Evolutionary conservation across 331 rosid genomes (phyloP), one percentile per base, ranked within the genome.

Genomic region (Acacia concinna): DNA sequence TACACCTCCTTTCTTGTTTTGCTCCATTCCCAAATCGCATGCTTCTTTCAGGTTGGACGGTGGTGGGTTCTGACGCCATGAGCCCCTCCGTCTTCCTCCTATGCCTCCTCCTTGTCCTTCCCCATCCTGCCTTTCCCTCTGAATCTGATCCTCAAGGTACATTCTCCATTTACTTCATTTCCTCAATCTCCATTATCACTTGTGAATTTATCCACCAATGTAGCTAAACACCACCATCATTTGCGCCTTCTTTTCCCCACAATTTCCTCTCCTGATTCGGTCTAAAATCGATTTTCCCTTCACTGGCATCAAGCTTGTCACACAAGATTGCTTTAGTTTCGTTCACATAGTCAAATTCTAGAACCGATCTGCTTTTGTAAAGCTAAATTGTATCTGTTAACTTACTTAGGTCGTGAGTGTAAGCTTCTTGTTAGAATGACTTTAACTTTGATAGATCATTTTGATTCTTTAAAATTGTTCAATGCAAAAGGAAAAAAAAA

Each of bases 1-100:
- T 12, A 43, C 81, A 17, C 52, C 25, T 79, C 44, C 56, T 73
- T 76, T 57, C 79, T 60, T 73, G 69, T 82, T 74, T 71, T 65
- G 73, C 71, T 74, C 10, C 81, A 9, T 82, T 87, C 75, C 78
- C 83, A 52, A 49, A 37, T 71, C 46, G 18, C 83, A 77, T 74
- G 84, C 82, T 74, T 81, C 81, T 81, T 73, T 78, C 86, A 64
- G 88, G 87, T 71, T 81, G 87, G 82, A 81, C 81, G 41, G 78
- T 71, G 80, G 82, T 71, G 80, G 82, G 75, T 85, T 83, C 77
- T 85, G 62, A 57, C 75, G 65, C 21, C n/a, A 92, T 90, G 94
- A 69, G 86, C 89, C 85, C 73, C 89, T 68, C 75, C 91, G 34
- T 88, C 85, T 73, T 91, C 84, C 88, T 91, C 87, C 81, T 87